These are phyloP conservation scores for Stephanodiscus minutulus DNA, from an alignment of 108 stramenopile genomes.

Conservation along the genomic window DNA sequence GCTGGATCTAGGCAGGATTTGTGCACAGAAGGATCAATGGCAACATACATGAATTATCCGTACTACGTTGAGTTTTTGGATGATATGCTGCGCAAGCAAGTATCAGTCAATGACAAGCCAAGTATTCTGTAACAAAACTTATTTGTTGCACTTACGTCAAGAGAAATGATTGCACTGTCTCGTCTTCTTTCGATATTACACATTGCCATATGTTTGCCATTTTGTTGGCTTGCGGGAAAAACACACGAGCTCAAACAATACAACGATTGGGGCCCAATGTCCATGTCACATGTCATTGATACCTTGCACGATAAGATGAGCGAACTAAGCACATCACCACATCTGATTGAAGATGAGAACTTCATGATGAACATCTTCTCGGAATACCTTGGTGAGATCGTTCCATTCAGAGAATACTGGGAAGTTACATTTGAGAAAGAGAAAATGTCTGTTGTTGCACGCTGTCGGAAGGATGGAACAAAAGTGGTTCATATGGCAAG, in stretches of 20 bases:
- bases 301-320: conserved; percentile 17
- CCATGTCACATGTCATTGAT: conserved; percentile 14
- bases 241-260: conserved; percentile 19
- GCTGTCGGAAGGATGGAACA: background rate
- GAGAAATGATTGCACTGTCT: conserved; percentile 27
- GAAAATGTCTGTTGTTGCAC: conserved; percentile 1
- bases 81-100: background rate
- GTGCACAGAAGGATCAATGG: conserved; percentile 17
- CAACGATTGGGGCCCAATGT: conserved; percentile 11
- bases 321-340: background rate
- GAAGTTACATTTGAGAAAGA: background rate
- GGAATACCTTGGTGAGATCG: conserved; percentile 6
- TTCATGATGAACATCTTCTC: conserved; percentile 29
- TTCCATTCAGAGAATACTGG: conserved; percentile 9
- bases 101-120: background rate
- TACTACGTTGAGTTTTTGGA: conserved; percentile 38
- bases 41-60: no score
- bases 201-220: conserved; percentile 20
- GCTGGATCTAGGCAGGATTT: conserved; percentile 34
- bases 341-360: conserved; percentile 12
- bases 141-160: conserved; percentile 17
- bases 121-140: conserved; percentile 24
- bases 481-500: conserved; percentile 1
- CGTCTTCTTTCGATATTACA: conserved; percentile 21
- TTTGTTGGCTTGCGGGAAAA: conserved; percentile 26